Percentiles rank a stretch among this genome's conserved stretches.
phyloP scores from a whole-genome alignment of 2,329 filamentous ascomycete species.

The Aureobasidium leucospermi region DNA sequence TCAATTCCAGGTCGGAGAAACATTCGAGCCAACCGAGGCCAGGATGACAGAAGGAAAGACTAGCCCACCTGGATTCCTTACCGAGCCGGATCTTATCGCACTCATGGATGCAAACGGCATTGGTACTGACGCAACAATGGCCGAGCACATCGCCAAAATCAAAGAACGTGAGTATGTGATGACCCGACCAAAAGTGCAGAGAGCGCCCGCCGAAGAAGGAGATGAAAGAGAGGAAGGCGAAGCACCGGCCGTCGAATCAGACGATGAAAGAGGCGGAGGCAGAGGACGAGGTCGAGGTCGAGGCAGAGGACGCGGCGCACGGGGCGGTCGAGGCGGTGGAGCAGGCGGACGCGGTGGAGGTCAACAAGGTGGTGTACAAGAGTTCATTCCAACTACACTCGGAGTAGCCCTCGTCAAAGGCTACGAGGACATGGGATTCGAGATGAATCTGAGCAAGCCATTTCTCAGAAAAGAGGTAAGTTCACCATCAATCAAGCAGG shows the following conservation, averaged over 20 bases:
- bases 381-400: conserved; percentile 87
- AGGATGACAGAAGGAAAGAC: conserved; percentile 90
- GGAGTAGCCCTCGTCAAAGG: conserved; percentile 89
- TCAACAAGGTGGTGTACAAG: conserved; percentile 53
- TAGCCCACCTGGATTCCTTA: conserved; percentile 73
- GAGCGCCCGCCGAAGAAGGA: conserved; percentile 27
- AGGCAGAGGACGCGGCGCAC: conserved; percentile 29
- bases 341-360: conserved; percentile 38
- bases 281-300: conserved; percentile 30
- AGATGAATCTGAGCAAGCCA: conserved; percentile 88
- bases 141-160: conserved; percentile 94
- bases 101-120: conserved; percentile 99
- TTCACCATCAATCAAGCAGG: neutral
- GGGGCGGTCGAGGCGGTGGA: conserved; percentile 45
- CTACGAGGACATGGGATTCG: conserved; percentile 89
- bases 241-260: conserved; percentile 27
- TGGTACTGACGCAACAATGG: conserved; percentile 97
- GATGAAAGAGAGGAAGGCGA: conserved; percentile 30
- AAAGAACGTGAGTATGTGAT: conserved; percentile 82
- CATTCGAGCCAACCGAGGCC: conserved; percentile 80
- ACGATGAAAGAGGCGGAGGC: conserved; percentile 32
- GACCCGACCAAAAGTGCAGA: conserved; percentile 46
- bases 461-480: conserved; percentile 80
- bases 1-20: conserved; percentile 68
- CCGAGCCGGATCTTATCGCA: conserved; percentile 88